Evolutionary conservation across 164 flowering plant genomes (phyloP).

Genomic region (Paratinospora sagittata): DNA sequence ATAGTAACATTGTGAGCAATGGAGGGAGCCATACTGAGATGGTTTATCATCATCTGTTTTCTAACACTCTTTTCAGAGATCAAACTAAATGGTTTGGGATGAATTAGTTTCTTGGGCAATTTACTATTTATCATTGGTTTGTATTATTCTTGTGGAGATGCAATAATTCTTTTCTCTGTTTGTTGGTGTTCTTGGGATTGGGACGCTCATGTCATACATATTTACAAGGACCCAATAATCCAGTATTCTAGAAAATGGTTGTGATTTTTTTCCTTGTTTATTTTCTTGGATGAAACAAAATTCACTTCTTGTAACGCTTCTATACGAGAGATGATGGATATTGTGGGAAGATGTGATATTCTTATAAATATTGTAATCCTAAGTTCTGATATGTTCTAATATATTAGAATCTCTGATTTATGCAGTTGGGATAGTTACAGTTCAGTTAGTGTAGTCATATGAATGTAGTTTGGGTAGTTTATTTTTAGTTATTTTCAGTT

Average conservation of each 20-base stretch:
- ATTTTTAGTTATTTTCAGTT: too few species aligned
- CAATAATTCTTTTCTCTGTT: constrained; percentile 8
- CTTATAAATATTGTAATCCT: too few species aligned
- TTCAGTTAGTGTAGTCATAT: too few species aligned
- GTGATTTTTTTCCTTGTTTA: not conserved
- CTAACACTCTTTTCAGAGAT: not conserved
- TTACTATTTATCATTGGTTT: not conserved
- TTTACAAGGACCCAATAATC: constrained; percentile 7
- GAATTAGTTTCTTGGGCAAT: constrained; percentile 4
- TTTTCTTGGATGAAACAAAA: not conserved
- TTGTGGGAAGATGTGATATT: too few species aligned
- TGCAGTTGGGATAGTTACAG: too few species aligned
- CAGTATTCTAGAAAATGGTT: not conserved
- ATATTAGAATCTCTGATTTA: too few species aligned
- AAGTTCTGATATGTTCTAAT: too few species aligned
- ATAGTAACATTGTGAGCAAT: constrained; percentile 16
- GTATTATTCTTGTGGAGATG: not conserved
- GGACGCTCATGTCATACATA: not conserved
- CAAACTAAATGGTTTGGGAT: constrained; percentile 1
- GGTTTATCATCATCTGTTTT: not conserved
- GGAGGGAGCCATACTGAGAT: constrained; percentile 17
- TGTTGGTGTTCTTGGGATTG: not conserved
- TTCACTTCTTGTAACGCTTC: not conserved
- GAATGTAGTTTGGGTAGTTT: too few species aligned
- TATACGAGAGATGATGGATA: not conserved